phyloP scores from a whole-genome alignment of 2,329 filamentous ascomycete species.

The Aspergillus candidus region DNA sequence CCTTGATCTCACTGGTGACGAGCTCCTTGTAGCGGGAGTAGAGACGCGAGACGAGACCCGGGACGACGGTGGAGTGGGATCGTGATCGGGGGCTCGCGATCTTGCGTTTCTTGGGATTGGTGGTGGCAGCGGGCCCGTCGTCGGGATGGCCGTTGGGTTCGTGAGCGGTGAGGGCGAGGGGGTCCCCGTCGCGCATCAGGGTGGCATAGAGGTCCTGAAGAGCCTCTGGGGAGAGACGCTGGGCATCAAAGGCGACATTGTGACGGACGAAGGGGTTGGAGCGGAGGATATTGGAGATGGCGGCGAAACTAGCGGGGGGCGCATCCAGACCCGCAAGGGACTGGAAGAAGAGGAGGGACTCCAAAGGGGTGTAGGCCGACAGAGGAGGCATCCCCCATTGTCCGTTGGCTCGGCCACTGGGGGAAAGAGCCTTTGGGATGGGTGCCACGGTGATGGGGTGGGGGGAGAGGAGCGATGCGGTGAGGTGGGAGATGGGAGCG shows the following conservation, averaged over 20 bases:
- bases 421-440: constrained; percentile 27
- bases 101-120: constrained; percentile 67
- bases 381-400: constrained; percentile 53
- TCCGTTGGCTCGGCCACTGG: constrained; percentile 34
- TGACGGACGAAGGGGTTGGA: constrained; percentile 67
- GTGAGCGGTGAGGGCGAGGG: constrained; percentile 32
- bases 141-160: constrained; percentile 27
- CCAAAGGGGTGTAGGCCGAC: constrained; percentile 72
- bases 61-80: constrained; percentile 62
- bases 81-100: constrained; percentile 59
- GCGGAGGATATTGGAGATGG: constrained; percentile 68
- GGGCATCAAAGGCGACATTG: constrained; percentile 64
- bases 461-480: constrained; percentile 1
- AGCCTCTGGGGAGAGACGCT: constrained; percentile 68
- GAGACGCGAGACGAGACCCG: constrained; percentile 63
- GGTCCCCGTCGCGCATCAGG: constrained; percentile 68
- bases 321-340: constrained; percentile 64
- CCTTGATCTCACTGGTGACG: constrained; percentile 62
- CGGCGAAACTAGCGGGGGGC: constrained; percentile 59
- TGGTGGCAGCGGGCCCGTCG: constrained; percentile 26
- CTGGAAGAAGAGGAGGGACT: constrained; percentile 80
- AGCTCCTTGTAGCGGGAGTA: constrained; percentile 69
- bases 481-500: constrained; percentile 3
- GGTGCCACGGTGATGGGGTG: constrained; percentile 34
- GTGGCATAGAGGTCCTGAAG: constrained; percentile 72